Evolutionary conservation across 768 basidiomycete species (phyloP), one percentile per base, ranked within the genome.

Genomic region (Boletus rex-veris): DNA sequence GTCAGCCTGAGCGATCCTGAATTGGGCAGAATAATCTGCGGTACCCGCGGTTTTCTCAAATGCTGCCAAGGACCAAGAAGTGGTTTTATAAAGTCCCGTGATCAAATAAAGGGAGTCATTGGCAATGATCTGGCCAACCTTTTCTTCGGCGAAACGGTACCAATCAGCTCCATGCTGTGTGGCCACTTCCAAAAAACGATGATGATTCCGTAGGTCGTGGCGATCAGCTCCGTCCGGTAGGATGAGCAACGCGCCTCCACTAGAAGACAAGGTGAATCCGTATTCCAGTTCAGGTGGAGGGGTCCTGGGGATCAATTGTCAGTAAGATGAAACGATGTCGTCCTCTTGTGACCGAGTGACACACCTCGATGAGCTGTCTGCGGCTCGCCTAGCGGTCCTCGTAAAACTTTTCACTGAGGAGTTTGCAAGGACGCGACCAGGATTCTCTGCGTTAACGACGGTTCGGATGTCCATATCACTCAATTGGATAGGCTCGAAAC

Each of bases 31-130:
- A 12, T 52, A 41, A 3, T 57, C 48, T 4, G 28, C 47, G 2
- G 9, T 47, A 1, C 48, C 54, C 3, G 11, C 33, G 3, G 42
- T 30, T 37, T 56, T 42, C 21, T 46, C 50, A 16, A 58, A 64
- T 7, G 64, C 53, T 2, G 69, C 71, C 16, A 69, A 50, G 18
- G 67, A 69, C 70, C 71, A 72, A 5, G 67, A 60, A 3, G 15
- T 31, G 1, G 48, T 12, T 30, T 50, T 54, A 21, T 43, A 15
- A 5, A 39, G 5, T 12, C 39, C 54, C 1, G 54, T 72, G 28
- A 72, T 64, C 26, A 71, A 46, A 35, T 72, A 72, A 2, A 69
- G 59, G 7, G 65, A 58, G 26, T 68, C 66, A 28, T 64, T 58
- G 11, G 48, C 50, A 14, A 61, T 61, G 19, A 60, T 57, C 15